Evolutionary conservation across 306 rosid species (phyloP).

Genomic region (Sechiopsis laciniata): DNA sequence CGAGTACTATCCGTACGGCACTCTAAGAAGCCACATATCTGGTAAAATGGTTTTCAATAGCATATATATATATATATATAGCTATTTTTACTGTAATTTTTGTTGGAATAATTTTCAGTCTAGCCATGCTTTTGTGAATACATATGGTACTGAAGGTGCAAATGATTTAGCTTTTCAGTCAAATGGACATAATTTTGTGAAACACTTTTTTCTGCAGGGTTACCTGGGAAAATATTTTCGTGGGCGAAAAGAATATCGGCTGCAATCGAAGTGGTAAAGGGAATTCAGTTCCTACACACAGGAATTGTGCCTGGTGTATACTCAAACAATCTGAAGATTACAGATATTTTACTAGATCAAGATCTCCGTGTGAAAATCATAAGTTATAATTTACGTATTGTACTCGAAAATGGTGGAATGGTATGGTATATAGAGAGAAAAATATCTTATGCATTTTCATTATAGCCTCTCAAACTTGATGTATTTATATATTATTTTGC

Average conservation of each 20-base stretch:
- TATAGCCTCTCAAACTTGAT: background rate
- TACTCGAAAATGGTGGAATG: slow-evolving; percentile 47
- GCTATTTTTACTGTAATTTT: background rate
- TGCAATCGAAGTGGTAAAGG: slow-evolving; percentile 76
- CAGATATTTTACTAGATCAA: slow-evolving; percentile 65
- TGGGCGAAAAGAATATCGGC: slow-evolving; percentile 85
- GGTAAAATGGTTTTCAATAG: slow-evolving; percentile 37
- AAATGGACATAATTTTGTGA: background rate
- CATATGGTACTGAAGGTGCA: slow-evolving; percentile 2
- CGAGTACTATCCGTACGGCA: slow-evolving; percentile 64
- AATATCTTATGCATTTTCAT: background rate
- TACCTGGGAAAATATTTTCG: slow-evolving; percentile 48
- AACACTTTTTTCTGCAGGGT: slow-evolving; percentile 40
- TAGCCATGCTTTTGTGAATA: slow-evolving; percentile 18
- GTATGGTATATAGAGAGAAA: slow-evolving; percentile 29
- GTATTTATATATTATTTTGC: slow-evolving; percentile 19
- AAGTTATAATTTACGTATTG: slow-evolving; percentile 60
- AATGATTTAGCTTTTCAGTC: background rate
- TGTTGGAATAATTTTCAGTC: background rate
- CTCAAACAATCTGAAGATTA: slow-evolving; percentile 71
- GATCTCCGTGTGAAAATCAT: slow-evolving; percentile 69
- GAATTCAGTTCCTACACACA: slow-evolving; percentile 88
- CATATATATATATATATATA: too few species aligned
- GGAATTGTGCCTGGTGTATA: slow-evolving; percentile 86
- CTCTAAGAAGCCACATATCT: slow-evolving; percentile 60